These are phyloP conservation scores for Aethionema arabicum DNA, from an alignment of 345 rosid species.

Conservation along the genomic window DNA sequence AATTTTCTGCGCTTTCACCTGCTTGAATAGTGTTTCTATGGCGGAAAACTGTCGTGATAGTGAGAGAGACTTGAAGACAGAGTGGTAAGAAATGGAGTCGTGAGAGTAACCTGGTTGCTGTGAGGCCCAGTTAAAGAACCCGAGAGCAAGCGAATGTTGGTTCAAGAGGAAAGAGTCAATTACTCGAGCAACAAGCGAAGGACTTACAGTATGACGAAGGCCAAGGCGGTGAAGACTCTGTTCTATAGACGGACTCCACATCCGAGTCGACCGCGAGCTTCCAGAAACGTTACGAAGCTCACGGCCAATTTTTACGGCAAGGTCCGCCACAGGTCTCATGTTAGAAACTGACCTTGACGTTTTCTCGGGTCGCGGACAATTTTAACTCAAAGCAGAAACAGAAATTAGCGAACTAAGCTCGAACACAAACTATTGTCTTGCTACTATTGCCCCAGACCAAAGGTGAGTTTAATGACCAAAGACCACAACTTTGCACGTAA, in stretches of 20 bases:
- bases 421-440: conserved; percentile 21
- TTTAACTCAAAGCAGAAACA: not conserved
- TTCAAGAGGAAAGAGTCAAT: conserved; percentile 69
- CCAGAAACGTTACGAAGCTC: conserved; percentile 56
- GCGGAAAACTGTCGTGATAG: conserved; percentile 61
- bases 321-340: conserved; percentile 51
- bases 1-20: conserved; percentile 49
- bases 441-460: conserved; percentile 18
- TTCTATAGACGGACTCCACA: conserved; percentile 68
- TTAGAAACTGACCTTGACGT: conserved; percentile 20
- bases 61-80: conserved; percentile 70
- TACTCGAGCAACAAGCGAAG: conserved; percentile 68
- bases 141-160: conserved; percentile 77
- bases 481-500: not conserved
- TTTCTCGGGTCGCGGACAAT: conserved; percentile 13
- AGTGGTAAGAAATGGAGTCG: conserved; percentile 59
- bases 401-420: conserved; percentile 1
- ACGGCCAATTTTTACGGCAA: conserved; percentile 63
- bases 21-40: conserved; percentile 56
- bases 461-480: conserved; percentile 11
- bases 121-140: conserved; percentile 92
- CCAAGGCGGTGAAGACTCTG: conserved; percentile 59
- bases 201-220: conserved; percentile 49
- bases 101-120: conserved; percentile 82
- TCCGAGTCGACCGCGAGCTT: conserved; percentile 40